phyloP scores from a whole-genome alignment of 768 basidiomycete species.

The Pleurotus djamor region DNA sequence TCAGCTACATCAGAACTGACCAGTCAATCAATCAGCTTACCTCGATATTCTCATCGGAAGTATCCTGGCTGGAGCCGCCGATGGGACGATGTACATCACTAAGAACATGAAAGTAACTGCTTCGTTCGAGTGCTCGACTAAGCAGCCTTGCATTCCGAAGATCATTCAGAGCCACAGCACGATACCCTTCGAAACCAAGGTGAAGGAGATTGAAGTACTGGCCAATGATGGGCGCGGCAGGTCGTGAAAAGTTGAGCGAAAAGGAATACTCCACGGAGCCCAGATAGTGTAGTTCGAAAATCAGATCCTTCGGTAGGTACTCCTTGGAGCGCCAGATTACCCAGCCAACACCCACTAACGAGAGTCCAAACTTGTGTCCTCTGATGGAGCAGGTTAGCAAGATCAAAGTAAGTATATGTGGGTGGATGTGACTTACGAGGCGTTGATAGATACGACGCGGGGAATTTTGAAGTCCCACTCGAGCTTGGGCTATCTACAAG shows the following conservation, averaged over 20 bases:
- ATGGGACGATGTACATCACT: slow-evolving; percentile 54
- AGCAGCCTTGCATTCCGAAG: slow-evolving; percentile 62
- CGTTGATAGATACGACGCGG: slow-evolving; percentile 61
- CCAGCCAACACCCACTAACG: slow-evolving; percentile 67
- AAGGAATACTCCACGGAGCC: slow-evolving; percentile 74
- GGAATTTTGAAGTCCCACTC: slow-evolving; percentile 65
- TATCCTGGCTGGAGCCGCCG: slow-evolving; percentile 19
- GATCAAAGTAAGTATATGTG: slow-evolving; percentile 20
- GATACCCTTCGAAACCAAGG: slow-evolving; percentile 59
- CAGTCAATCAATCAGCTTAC: slow-evolving; percentile 29
- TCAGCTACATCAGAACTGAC: slow-evolving; percentile 10
- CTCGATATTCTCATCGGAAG: slow-evolving; percentile 56
- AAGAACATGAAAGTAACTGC: slow-evolving; percentile 49
- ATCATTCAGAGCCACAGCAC: slow-evolving; percentile 43
- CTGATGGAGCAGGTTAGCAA: slow-evolving; percentile 21
- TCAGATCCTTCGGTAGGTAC: slow-evolving; percentile 65
- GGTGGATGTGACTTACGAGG: slow-evolving; percentile 32
- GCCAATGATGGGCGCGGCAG: slow-evolving; percentile 60
- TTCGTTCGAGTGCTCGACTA: slow-evolving; percentile 58
- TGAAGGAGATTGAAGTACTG: slow-evolving; percentile 67
- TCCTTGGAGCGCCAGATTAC: slow-evolving; percentile 64
- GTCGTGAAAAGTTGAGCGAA: slow-evolving; percentile 61
- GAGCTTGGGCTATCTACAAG: slow-evolving; percentile 43
- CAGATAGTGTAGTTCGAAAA: slow-evolving; percentile 65
- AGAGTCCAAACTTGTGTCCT: slow-evolving; percentile 62